Evolutionary conservation across 768 basidiomycete genomes (phyloP), one percentile per base, ranked within the genome.

Genomic region (Boletus subparvulus): DNA sequence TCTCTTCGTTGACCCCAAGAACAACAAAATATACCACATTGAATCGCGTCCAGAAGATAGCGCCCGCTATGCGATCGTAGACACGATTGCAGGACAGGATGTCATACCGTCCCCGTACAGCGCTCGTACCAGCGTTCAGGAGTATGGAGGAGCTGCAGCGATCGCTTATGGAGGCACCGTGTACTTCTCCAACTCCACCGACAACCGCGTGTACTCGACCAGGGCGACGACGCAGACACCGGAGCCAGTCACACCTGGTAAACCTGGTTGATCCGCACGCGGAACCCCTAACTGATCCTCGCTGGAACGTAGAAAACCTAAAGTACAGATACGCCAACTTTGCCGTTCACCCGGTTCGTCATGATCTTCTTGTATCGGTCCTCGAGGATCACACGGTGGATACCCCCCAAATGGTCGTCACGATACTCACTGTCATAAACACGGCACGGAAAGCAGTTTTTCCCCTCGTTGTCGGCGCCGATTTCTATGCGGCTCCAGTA

Each of bases 61-160:
- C 2, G 83, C 81, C 3, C 77, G 89, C 4, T 75, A 65, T 49
- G 83, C 85, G 1, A 70, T 90, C 24, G 80, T 92, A 16, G 73
- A 83, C 28, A 83, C 83, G 0, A 51, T 69, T 26, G 70, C 72
- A 6, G 58, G 54, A 39, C 68, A 69, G 41, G 90, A 91, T 46
- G 64, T 88, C 24, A 76, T 85, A 13, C 79, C 78, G 2, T 64
- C 72, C 33, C 77, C 75, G 0, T 88, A 80, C 78, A 86, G 80
- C 65, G 83, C 76, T 6, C 76, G 81, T 35, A 80, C 81, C 0
- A 67, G 76, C 16, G 87, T 90, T 3, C 82, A 88, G 26, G 88
- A 89, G 66, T 90, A 90, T 50, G 88, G 90, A 0, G 90, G 90
- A 13, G 82, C 78, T 3, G 73, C 84, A 2, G 83, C 83, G 1